These are phyloP conservation scores for Micromonas pusilla DNA, from an alignment of 139 green algal species.

Conservation along the genomic window DNA sequence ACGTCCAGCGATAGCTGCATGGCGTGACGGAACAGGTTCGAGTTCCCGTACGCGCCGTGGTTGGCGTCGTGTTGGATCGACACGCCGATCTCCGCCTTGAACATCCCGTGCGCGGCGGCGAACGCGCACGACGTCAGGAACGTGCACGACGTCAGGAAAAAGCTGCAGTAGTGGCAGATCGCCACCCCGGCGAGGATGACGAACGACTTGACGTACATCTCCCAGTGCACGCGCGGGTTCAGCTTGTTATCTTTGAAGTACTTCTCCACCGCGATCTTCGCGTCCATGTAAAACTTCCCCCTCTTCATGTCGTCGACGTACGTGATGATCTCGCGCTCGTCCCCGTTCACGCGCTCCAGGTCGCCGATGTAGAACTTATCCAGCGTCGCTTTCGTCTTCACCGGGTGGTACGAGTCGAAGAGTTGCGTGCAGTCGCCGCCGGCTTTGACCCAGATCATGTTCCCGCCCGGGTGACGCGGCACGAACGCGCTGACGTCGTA, in stretches of 20 bases:
- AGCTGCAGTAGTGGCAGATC: slow-evolving; percentile 43
- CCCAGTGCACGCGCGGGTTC: slow-evolving; percentile 43
- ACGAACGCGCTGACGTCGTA: slow-evolving; percentile 50
- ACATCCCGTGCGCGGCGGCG: slow-evolving; percentile 48
- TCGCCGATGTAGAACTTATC: slow-evolving; percentile 55
- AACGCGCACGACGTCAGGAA: slow-evolving; percentile 37
- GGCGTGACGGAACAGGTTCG: slow-evolving; percentile 28
- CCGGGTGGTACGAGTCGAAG: slow-evolving; percentile 66
- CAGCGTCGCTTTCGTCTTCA: slow-evolving; percentile 37
- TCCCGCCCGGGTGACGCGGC: slow-evolving; percentile 46
- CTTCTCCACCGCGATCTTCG: slow-evolving; percentile 46
- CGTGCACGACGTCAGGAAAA: slow-evolving; percentile 24
- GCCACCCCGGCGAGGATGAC: slow-evolving; percentile 43
- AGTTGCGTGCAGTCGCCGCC: slow-evolving; percentile 58
- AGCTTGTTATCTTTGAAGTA: slow-evolving; percentile 56
- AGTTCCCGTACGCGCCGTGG: slow-evolving; percentile 53
- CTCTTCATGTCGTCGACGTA: slow-evolving; percentile 37
- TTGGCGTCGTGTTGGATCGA: slow-evolving; percentile 64
- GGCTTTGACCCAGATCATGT: slow-evolving; percentile 56
- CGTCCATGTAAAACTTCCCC: slow-evolving; percentile 41
- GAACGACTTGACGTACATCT: slow-evolving; percentile 55
- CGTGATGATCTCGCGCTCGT: neutral
- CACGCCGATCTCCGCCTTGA: slow-evolving; percentile 57
- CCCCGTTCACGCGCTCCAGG: slow-evolving; percentile 22
- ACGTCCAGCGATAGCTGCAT: slow-evolving; percentile 55